Conservation (phyloP, 305 asterid genomes). For the Fraxinus ornus region DNA sequence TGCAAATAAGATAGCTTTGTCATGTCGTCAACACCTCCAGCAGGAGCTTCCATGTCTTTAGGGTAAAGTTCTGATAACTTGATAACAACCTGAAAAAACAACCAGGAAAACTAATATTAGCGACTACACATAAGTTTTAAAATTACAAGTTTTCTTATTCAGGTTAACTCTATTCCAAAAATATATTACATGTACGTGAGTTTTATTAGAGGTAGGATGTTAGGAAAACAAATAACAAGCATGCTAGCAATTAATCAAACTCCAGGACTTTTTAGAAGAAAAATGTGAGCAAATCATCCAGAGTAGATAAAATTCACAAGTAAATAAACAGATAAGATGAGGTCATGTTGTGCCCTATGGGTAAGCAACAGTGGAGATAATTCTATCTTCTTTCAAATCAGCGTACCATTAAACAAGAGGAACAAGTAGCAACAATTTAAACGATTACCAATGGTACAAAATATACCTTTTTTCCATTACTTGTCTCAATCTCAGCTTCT, state of each 20-base stretch:
- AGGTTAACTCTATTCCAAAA: slow-evolving; percentile 12
- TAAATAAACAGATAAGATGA: neutral
- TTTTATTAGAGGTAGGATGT: neutral
- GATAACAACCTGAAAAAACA: slow-evolving; percentile 53
- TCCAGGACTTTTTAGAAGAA: slow-evolving; percentile 15
- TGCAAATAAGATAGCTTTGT: slow-evolving; percentile 94
- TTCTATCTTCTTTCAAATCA: neutral
- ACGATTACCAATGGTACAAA: slow-evolving; percentile 8
- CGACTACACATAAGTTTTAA: neutral
- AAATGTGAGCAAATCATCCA: slow-evolving; percentile 5
- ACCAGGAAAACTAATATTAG: slow-evolving; percentile 9
- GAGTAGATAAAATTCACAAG: neutral
- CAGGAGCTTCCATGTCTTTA: slow-evolving; percentile 91
- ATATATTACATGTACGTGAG: slow-evolving; percentile 18
- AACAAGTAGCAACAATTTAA: slow-evolving; percentile 14
- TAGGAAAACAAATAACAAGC: neutral
- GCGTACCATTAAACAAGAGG: slow-evolving; percentile 9
- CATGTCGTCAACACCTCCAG: slow-evolving; percentile 99
- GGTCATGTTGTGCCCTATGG: neutral
- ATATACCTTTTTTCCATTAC: slow-evolving; percentile 78
- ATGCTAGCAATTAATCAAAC: neutral
- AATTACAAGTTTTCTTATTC: neutral
- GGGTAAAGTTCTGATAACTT: slow-evolving; percentile 83
- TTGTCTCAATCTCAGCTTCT: slow-evolving; percentile 68
- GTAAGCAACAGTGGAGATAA: neutral